phyloP scores from a whole-genome alignment of 257 asterid species.

The Fraxinus anomala region DNA sequence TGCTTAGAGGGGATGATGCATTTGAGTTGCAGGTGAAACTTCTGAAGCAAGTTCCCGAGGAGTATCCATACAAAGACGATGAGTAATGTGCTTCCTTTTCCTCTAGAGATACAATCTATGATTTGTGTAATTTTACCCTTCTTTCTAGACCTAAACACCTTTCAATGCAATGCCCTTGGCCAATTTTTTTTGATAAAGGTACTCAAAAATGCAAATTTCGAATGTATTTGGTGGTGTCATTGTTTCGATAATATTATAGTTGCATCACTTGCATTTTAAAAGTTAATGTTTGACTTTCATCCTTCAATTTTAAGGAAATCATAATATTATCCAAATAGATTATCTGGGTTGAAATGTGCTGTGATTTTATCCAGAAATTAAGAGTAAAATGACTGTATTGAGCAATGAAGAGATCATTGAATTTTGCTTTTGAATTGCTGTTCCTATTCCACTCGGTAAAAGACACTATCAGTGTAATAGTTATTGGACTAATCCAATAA shows the following conservation, averaged over 20 bases:
- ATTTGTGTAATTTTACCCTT: background rate
- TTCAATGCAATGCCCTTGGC: background rate
- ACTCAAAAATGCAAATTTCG: background rate
- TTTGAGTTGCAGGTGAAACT: slow-evolving; percentile 94
- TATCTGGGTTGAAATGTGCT: too few relatives aligned
- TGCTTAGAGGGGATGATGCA: slow-evolving; percentile 97
- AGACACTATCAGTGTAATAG: too few relatives aligned
- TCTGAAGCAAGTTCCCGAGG: slow-evolving; percentile 94
- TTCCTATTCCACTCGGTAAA: too few relatives aligned
- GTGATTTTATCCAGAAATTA: too few relatives aligned
- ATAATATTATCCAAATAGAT: too few relatives aligned
- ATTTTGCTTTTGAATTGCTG: too few relatives aligned
- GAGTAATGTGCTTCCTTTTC: slow-evolving; percentile 47
- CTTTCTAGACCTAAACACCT: background rate
- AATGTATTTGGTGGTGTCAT: background rate
- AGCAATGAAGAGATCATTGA: too few relatives aligned
- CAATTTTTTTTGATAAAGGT: background rate
- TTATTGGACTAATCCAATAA: too few relatives aligned
- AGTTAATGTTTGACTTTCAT: background rate
- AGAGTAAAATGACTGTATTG: too few relatives aligned
- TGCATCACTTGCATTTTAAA: background rate
- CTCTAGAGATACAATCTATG: slow-evolving; percentile 25
- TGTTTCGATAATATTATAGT: background rate
- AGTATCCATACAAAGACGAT: slow-evolving; percentile 96
- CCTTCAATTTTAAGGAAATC: too few relatives aligned